Conservation (phyloP, 78 protist species). For the Ministeria vibrans region DNA sequence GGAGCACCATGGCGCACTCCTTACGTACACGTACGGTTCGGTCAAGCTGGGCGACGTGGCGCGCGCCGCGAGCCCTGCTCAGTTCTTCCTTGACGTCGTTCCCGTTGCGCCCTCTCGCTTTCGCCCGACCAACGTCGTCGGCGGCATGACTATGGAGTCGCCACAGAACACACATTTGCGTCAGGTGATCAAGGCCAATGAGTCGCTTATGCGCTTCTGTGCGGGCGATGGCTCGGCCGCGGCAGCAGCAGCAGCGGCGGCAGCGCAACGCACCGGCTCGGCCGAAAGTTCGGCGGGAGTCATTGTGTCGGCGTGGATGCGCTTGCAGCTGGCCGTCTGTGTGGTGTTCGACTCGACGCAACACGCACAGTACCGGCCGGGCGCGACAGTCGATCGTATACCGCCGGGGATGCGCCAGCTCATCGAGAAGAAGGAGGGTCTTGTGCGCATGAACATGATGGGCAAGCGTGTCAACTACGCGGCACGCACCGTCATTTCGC, state of each 20-base stretch:
- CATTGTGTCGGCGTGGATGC: constrained; percentile 21
- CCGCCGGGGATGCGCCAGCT: constrained; percentile 78
- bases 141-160: constrained; percentile 30
- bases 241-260: not conserved
- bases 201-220: not conserved
- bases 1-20: not conserved
- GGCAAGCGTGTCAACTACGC: constrained; percentile 99
- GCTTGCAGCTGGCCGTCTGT: constrained; percentile 62
- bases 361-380: too few species aligned
- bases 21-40: constrained; percentile 9
- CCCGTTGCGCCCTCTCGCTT: constrained; percentile 65
- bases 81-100: constrained; percentile 40
- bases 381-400: too few species aligned
- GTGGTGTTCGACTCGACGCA: constrained; percentile 49
- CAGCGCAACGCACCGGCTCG: not conserved
- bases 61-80: not conserved
- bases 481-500: constrained; percentile 95
- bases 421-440: constrained; percentile 94
- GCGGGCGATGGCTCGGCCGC: not conserved
- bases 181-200: not conserved
- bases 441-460: constrained; percentile 98
- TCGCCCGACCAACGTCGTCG: constrained; percentile 44
- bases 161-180: constrained; percentile 33
- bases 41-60: not conserved
- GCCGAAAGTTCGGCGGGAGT: not conserved